phyloP scores from a whole-genome alignment of 2,329 filamentous ascomycete genomes.

The Neonectria faginata region DNA sequence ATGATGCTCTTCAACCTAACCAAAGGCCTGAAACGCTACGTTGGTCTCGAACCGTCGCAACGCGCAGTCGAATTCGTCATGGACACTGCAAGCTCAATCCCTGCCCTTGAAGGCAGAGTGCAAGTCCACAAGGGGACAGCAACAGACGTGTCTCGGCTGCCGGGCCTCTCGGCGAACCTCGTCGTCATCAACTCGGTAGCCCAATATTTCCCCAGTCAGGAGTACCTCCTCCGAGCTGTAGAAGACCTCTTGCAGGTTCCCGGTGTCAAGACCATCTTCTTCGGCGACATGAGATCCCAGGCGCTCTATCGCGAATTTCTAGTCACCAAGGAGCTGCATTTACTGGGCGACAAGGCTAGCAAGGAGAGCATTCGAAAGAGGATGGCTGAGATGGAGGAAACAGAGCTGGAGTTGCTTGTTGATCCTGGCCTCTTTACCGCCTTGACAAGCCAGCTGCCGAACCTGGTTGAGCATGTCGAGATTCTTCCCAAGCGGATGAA shows the following conservation, averaged over 20 bases:
- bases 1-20: constrained; percentile 48
- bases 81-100: constrained; percentile 25
- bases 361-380: constrained; percentile 22
- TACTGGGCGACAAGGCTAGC: constrained; percentile 6
- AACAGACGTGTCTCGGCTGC: constrained; percentile 26
- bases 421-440: constrained; percentile 44
- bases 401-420: constrained; percentile 39
- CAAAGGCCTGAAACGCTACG: constrained; percentile 38
- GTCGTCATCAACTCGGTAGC: constrained; percentile 46
- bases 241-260: constrained; percentile 25
- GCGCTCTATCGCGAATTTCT: constrained; percentile 35
- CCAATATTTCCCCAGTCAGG: constrained; percentile 45
- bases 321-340: constrained; percentile 22
- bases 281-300: constrained; percentile 40
- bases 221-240: constrained; percentile 37
- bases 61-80: constrained; percentile 39
- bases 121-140: constrained; percentile 40
- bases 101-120: constrained; percentile 12
- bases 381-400: constrained; percentile 28
- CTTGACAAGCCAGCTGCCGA: constrained; percentile 28
- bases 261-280: constrained; percentile 31
- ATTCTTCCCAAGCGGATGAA: neutral
- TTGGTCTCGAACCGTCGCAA: constrained; percentile 46
- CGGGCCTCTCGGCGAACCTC: constrained; percentile 17
- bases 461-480: constrained; percentile 26